Evolutionary conservation across 331 rosid species (phyloP).

Genomic region (Acacia pycnantha): DNA sequence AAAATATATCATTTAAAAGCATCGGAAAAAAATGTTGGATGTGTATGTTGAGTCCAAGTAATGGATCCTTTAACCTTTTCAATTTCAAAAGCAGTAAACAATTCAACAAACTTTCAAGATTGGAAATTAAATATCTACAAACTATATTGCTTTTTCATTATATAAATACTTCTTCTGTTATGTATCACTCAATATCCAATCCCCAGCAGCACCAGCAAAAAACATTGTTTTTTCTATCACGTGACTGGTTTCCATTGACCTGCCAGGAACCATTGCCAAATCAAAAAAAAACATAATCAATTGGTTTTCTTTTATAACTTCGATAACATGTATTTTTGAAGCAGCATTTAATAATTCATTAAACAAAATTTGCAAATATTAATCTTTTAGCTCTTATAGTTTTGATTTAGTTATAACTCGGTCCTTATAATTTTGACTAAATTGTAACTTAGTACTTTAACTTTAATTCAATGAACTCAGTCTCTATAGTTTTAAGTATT

Average conservation of each 20-base stretch:
- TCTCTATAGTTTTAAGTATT: too few species aligned
- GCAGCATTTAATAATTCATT: too few species aligned
- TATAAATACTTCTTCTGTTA: not conserved
- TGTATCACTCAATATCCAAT: not conserved
- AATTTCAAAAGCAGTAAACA: not conserved
- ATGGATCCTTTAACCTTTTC: not conserved
- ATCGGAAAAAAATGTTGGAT: not conserved
- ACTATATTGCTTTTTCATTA: not conserved
- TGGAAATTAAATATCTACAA: not conserved
- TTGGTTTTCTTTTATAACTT: too few species aligned
- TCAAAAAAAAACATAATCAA: too few species aligned
- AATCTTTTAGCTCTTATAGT: too few species aligned
- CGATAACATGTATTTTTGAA: too few species aligned
- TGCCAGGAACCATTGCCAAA: not conserved
- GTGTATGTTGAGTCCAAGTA: not conserved
- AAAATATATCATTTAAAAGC: too few species aligned
- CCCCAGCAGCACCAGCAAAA: not conserved
- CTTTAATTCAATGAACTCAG: too few species aligned
- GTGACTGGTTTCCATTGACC: not conserved
- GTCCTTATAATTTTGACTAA: too few species aligned
- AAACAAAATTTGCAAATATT: too few species aligned
- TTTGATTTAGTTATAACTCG: too few species aligned
- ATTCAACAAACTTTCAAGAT: not conserved
- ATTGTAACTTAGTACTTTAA: fast-evolving
- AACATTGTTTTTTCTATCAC: not conserved